Conservation (phyloP, 176 grass and related monocot genomes). For the Zoysia pacifica region DNA sequence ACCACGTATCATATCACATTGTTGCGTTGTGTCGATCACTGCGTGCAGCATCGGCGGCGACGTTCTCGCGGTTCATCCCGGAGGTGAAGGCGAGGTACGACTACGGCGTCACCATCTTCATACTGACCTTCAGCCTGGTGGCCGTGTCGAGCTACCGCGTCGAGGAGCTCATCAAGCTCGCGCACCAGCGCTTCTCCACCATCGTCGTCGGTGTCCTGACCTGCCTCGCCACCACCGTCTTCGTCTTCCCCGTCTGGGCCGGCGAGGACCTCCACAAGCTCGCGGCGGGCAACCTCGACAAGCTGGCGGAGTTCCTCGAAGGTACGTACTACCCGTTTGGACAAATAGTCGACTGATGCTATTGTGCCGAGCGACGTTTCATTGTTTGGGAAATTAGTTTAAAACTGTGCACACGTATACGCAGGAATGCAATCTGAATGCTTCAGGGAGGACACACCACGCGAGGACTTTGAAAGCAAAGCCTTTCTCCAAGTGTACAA, state of each 20-base stretch:
- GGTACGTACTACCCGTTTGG: conserved; percentile 27
- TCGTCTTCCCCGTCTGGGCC: conserved; percentile 81
- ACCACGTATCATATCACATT: no score
- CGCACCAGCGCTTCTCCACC: conserved; percentile 78
- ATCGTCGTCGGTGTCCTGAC: conserved; percentile 70
- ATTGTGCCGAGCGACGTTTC: not conserved
- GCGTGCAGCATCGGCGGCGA: conserved; percentile 65
- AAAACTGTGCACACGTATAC: not conserved
- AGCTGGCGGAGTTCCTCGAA: conserved; percentile 72
- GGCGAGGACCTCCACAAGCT: conserved; percentile 86
- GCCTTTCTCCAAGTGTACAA: conserved; percentile 76
- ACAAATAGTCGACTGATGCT: not conserved
- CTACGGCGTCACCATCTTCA: conserved; percentile 95
- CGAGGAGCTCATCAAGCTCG: conserved; percentile 68
- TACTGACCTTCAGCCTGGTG: conserved; percentile 94
- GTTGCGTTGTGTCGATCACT: no score
- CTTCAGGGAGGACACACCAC: conserved; percentile 50
- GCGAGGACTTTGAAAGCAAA: conserved; percentile 58
- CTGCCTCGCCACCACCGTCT: conserved; percentile 72
- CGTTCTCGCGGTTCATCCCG: conserved; percentile 93
- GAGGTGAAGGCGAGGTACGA: conserved; percentile 92
- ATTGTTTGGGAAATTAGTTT: conserved; percentile 4
- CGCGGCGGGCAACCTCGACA: conserved; percentile 61
- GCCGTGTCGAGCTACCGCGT: conserved; percentile 92
- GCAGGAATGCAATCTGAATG: conserved; percentile 73